Base-by-base conservation (phyloP, 2,329 filamentous ascomycete genomes). In the Orbilia blumenaviensis region DNA sequence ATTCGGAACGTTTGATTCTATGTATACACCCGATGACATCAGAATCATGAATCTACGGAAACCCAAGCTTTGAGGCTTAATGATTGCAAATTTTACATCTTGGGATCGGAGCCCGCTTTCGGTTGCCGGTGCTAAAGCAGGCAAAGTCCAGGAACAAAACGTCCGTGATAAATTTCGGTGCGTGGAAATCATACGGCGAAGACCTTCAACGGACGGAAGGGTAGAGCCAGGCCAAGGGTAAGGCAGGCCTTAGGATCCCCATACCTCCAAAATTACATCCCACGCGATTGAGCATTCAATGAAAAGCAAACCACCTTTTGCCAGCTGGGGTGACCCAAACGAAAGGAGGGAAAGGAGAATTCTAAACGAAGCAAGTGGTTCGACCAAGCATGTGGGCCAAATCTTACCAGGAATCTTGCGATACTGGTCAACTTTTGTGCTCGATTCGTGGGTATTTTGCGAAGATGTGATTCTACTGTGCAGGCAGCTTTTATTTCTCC, bases 181-280 rank as follows among this genome's bases (percentile, higher is more conserved):
- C 25, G 56, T 42, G 56, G 38, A 44, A 61, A 42, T 61, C 56
- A 32, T 29, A 61, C 52, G 50, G 50, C 16, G 38, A 32, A 56
- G 50, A 56, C 50, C 58, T 63, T n/a, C 38, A 60, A 36, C 60
- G 42, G 60, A 64, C 61, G 42, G 56, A 72, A 54, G 52, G 42
- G 21, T 36, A 64, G 36, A 36, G 27, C 23, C 29, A 42, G 27
- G 41, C 58, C 18, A 64, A 50, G 46, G 54, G 42, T 44, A 60
- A 32, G 44, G 36, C 29, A 42, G 29, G 58, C 58, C 44, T 48
- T 41, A 36, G 52, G 66, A 63, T 32, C 56, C 41, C 50, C 58
- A 64, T 54, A 42, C 66, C 21, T 58, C 67, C 69, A 75, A 75
- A 75, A 75, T 75, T 75, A 75, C 69, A 61, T 63, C 52, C 69